Percentiles rank a stretch among this genome's conserved stretches.
Conservation (phyloP, 2,329 filamentous ascomycete species). For the Fusarium nurragi region DNA sequence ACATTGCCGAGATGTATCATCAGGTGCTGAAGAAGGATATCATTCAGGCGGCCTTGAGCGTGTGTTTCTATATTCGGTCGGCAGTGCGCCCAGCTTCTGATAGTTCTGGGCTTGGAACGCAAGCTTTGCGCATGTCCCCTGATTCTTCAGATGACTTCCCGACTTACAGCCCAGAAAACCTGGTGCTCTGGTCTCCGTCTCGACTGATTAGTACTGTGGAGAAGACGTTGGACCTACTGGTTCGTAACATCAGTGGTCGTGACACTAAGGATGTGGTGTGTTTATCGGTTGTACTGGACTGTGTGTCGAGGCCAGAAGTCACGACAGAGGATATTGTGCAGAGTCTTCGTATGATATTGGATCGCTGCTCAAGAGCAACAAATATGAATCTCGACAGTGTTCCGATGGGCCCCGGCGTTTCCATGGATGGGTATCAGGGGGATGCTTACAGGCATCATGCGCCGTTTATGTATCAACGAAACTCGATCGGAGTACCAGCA, state of each 20-base stretch:
- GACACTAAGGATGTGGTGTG: conserved; percentile 62
- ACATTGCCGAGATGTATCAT: conserved; percentile 62
- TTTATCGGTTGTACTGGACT: conserved; percentile 59
- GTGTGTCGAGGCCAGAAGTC: conserved; percentile 55
- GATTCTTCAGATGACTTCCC: conserved; percentile 50
- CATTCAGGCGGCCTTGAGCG: conserved; percentile 63
- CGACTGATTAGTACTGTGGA: conserved; percentile 57
- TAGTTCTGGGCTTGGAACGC: conserved; percentile 43
- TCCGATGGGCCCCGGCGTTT: conserved; percentile 19
- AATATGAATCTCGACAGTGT: conserved; percentile 54
- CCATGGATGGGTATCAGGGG: conserved; percentile 34
- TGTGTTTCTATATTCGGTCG: conserved; percentile 64
- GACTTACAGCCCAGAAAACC: conserved; percentile 48
- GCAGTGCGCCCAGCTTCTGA: conserved; percentile 46
- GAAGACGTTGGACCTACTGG: conserved; percentile 57
- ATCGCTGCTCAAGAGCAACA: conserved; percentile 56
- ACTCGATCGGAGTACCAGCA: conserved; percentile 42
- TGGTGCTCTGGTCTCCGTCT: conserved; percentile 54
- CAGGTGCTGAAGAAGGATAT: conserved; percentile 64
- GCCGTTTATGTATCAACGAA: conserved; percentile 47
- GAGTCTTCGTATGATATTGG: conserved; percentile 55
- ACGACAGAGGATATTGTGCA: conserved; percentile 54
- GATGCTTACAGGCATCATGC: conserved; percentile 46
- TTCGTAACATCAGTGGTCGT: conserved; percentile 58
- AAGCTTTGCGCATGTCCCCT: conserved; percentile 49